Evolutionary conservation across 208 protist species (phyloP), one percentile per base, ranked within the genome.

Genomic region (Zelonia costaricensis): DNA sequence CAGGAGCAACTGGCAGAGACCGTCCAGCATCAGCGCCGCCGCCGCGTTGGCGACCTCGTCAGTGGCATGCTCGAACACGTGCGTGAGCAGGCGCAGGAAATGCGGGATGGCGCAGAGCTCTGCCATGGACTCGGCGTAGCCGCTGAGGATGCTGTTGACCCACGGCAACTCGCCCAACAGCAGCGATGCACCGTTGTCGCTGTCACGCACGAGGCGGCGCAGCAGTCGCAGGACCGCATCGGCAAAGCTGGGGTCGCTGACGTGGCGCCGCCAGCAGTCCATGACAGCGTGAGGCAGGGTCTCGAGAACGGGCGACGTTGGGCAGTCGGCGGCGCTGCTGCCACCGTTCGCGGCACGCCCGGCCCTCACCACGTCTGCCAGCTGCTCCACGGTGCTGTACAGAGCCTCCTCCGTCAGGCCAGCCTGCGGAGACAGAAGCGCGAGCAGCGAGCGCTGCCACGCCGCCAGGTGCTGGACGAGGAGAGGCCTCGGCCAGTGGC

Each of bases 211-310:
- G 2, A 82, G 67, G 12, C 71, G 43, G 36, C 44, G 38, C 39
- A 91, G 73, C 20, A 84, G 31, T 15, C 22, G 15, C 27, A 78
- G 43, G 8, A 88, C 65, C 30, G 65, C 52, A 31, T 91, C 87
- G 6, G 71, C 76, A 13, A 93, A 62, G 60, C 75, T 86, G 20
- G 84, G 82, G 65, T 93, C 87, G 44, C 69, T 55, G 23, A 89
- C 56, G 63, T 91, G 79, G 38, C 58, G 59, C 5, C 62, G 72
- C 81, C 84, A 93, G 52, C 74, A 82, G 33, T 28, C 8, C 60
- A 93, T 82, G 39, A 93, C 51, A 1, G 52, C 51, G 10, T 7
- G 61, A 15, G 45, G 57, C 30, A 62, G 73, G 23, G 31, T 18
- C 46, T 47, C 47, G 6, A 39, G 23, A 2, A 70, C 40, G 15